A percentile compares a stretch with the other conserved stretches of the same genome.
Evolutionary conservation across 129 eudicot genomes (phyloP).

Genomic region (Oenanthe sinensis): DNA sequence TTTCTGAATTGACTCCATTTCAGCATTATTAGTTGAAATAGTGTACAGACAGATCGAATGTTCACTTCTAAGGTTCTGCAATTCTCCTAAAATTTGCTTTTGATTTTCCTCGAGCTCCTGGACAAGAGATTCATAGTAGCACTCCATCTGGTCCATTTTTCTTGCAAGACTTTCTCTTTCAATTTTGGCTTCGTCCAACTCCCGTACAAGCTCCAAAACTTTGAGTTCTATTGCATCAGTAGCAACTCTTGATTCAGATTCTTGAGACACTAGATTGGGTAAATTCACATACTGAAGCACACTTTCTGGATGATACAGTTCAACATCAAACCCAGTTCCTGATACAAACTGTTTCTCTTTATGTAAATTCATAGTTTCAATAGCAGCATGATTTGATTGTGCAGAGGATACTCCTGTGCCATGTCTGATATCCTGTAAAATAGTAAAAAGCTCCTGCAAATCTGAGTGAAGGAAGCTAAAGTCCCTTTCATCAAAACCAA

Average conservation of each 20-base stretch:
- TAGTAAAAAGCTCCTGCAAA: slow-evolving; percentile 35
- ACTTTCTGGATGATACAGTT: slow-evolving; percentile 46
- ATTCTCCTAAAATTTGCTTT: slow-evolving; percentile 70
- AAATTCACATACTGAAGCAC: slow-evolving; percentile 35
- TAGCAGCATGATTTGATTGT: slow-evolving; percentile 15
- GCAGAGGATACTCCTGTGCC: slow-evolving; percentile 20
- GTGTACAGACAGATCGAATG: too few species aligned
- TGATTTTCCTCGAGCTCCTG: slow-evolving; percentile 96
- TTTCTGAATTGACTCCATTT: too few species aligned
- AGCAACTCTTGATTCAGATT: slow-evolving; percentile 30
- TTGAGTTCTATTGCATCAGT: slow-evolving; percentile 43
- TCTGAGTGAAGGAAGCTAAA: too few species aligned
- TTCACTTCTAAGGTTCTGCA: slow-evolving; percentile 66
- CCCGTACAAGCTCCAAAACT: slow-evolving; percentile 50
- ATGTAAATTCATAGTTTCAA: slow-evolving; percentile 2
- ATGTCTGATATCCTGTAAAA: slow-evolving; percentile 47
- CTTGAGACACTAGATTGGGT: slow-evolving; percentile 42
- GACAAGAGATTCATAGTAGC: slow-evolving; percentile 82
- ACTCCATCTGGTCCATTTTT: slow-evolving; percentile 91
- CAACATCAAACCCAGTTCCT: slow-evolving; percentile 41
- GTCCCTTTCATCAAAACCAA: too few species aligned
- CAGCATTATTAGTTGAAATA: too few species aligned
- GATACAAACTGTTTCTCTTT: slow-evolving; percentile 17
- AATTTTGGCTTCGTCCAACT: slow-evolving; percentile 55
- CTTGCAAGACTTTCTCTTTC: slow-evolving; percentile 59